Evolutionary conservation across 176 grass and related monocot genomes (phyloP), one percentile per base, ranked within the genome.

Genomic region (Triticum urartu): DNA sequence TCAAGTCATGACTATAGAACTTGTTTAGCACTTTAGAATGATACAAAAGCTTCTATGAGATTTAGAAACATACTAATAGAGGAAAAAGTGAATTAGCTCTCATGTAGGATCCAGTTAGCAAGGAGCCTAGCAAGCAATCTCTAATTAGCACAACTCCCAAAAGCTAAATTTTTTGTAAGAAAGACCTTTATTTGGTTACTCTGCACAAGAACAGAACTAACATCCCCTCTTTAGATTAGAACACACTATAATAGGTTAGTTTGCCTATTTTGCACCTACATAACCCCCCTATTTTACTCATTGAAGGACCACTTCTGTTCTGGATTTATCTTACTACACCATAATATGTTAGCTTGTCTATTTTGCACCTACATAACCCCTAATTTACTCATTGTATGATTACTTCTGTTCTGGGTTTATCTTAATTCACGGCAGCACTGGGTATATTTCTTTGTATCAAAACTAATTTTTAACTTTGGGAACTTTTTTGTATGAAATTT

Each of bases 91-190:
- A 61, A 79, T 64, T 79, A 64, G 58, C 34, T 60, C 77, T 79
- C 21, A 22, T n/a, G 12, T 24, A 25, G 11, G 20, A 3, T 63
- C 34, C 56, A 79, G 34, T 63, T 79, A 79, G 32, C 34, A 39
- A 78, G 10, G 54, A 79, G 56, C 33, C 33, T 39, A 79, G 54
- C 20, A 40, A 79, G 34, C 21, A 13, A 35, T 79, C 11, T 39
- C 56, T 39, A 25, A 79, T 62, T 36, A 62, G 34, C 54, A 78
- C 76, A 26, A 63, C 35, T 63, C 34, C 52, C 54, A 79, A 7
- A 79, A 36, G 77, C 59, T 64, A 63, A 21, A 18, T 64, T 64
- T 79, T 63, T 79, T 64, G 35, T 64, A 26, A 43, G 59, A 79
- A 42, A 42, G 25, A 42, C 14, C 28, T 62, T 42, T 14, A 28